Evolutionary conservation across 495 filamentous ascomycete genomes (phyloP).

Genomic region (Aspergillus olivimuriae): DNA sequence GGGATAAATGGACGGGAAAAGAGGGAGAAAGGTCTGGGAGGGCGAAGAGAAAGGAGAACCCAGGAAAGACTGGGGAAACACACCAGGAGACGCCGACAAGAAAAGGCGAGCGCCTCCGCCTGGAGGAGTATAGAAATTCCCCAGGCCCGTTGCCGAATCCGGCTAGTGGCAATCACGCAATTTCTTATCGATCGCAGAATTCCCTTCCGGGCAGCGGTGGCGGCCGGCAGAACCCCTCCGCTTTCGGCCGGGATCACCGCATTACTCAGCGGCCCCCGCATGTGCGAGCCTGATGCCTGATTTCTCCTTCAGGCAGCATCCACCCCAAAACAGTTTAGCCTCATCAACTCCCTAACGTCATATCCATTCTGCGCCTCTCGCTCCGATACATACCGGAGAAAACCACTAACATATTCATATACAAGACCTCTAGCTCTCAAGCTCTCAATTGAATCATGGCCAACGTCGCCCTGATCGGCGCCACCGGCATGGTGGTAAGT

Average conservation of each 20-base stretch:
- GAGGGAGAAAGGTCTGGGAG: too few species aligned
- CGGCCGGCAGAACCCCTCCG: slow-evolving; percentile 17
- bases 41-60: slow-evolving; percentile 6
- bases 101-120: slow-evolving; percentile 4
- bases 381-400: too few species aligned
- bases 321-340: neutral
- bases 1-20: too few species aligned
- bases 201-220: slow-evolving; percentile 9
- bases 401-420: too few species aligned
- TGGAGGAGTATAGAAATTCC: slow-evolving; percentile 27
- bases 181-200: slow-evolving; percentile 32
- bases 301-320: too few species aligned
- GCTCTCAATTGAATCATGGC: slow-evolving; percentile 22
- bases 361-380: neutral
- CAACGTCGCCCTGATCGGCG: slow-evolving; percentile 39
- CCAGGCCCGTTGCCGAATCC: slow-evolving; percentile 25
- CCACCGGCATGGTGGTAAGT: slow-evolving; percentile 46
- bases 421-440: too few species aligned
- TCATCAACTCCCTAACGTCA: neutral
- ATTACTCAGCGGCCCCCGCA: slow-evolving; percentile 16
- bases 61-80: slow-evolving; percentile 16
- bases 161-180: slow-evolving; percentile 38
- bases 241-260: slow-evolving; percentile 13
- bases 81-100: slow-evolving; percentile 12
- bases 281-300: too few species aligned